phyloP scores from a whole-genome alignment of 208 protist species.

The Wallacemonas sp. region DNA sequence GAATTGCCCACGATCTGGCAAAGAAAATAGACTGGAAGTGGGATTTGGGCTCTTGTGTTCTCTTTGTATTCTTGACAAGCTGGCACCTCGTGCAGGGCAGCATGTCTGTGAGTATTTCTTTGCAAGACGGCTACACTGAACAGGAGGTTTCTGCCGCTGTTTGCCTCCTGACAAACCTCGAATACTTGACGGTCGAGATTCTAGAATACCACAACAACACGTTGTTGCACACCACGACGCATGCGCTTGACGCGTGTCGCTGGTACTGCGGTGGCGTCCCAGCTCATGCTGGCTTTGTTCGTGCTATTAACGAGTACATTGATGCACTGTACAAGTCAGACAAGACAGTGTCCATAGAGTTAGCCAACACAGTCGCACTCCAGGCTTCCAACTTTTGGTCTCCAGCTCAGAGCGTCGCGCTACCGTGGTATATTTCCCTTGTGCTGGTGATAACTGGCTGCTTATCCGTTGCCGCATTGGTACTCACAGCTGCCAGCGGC shows the following conservation, averaged over 20 bases:
- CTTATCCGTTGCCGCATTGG: conserved; percentile 12
- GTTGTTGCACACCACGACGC: background rate
- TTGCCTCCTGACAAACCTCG: background rate
- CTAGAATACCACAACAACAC: conserved; percentile 1
- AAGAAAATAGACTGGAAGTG: too few species aligned
- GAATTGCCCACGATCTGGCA: too few species aligned
- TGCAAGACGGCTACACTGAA: background rate
- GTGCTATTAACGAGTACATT: conserved; percentile 22
- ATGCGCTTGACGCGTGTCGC: background rate
- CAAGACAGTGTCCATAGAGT: background rate
- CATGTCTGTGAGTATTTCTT: background rate
- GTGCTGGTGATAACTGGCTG: conserved; percentile 9
- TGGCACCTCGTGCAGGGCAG: too few species aligned
- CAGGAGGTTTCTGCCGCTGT: conserved; percentile 1
- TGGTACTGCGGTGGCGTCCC: conserved; percentile 28
- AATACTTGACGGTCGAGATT: conserved; percentile 5
- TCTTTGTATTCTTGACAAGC: too few species aligned
- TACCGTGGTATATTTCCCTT: conserved; percentile 14
- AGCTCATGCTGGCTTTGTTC: conserved; percentile 17
- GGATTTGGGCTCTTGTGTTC: too few species aligned
- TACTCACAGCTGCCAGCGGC: conserved; percentile 10
- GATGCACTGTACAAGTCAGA: conserved; percentile 6
- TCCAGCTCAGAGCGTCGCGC: conserved; percentile 7
- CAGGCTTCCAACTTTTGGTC: conserved; percentile 12
- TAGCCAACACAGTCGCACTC: conserved; percentile 13